Evolutionary conservation across 2,329 filamentous ascomycete genomes (phyloP).

Genomic region (Ophiostoma sp.): DNA sequence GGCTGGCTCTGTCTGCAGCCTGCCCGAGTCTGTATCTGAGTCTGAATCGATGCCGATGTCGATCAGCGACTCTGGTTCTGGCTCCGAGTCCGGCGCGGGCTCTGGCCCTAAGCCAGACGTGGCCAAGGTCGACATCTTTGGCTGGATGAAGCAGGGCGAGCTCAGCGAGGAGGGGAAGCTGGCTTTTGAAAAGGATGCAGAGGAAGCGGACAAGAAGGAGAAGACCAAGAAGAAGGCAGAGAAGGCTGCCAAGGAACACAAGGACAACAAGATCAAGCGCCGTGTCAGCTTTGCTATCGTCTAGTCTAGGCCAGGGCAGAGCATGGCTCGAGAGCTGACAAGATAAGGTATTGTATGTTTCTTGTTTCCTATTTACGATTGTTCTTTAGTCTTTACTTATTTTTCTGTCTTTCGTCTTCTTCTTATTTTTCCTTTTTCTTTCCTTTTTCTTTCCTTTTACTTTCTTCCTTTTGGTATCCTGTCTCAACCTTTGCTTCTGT

Average conservation of each 20-base stretch:
- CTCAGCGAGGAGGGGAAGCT: neutral
- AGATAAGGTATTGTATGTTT: neutral
- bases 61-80: neutral
- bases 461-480: neutral
- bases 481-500: neutral
- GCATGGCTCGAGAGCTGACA: neutral
- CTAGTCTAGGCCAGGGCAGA: neutral
- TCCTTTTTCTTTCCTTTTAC: neutral
- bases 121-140: neutral
- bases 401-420: neutral
- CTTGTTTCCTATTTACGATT: neutral
- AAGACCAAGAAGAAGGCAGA: neutral
- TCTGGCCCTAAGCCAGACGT: no score
- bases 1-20: neutral
- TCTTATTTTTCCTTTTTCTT: neutral
- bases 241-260: neutral
- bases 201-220: neutral
- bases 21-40: neutral
- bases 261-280: slow-evolving; percentile 1
- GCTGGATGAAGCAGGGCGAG: slow-evolving; percentile 9
- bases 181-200: no score
- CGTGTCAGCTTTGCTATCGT: slow-evolving; percentile 13
- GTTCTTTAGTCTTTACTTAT: neutral
- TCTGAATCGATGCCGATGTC: neutral
- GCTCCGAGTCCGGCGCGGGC: neutral